Percentiles rank a stretch among this genome's conserved stretches.
Conservation (phyloP, 2,329 filamentous ascomycete genomes). For the Ophioceras dolichostomum region DNA sequence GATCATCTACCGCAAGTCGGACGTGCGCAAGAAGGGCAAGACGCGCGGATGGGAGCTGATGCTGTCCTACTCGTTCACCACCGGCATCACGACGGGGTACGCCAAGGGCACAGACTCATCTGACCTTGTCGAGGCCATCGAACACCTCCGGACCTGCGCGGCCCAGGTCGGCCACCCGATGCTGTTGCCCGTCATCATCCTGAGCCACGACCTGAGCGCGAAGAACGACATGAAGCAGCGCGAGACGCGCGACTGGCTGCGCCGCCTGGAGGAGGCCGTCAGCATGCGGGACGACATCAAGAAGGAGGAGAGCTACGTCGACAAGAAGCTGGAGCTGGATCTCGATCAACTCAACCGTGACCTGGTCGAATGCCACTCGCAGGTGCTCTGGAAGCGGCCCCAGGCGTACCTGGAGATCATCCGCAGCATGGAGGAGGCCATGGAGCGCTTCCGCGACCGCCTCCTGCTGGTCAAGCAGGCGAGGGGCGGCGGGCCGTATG, state of each 20-base stretch:
- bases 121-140: conserved; percentile 35
- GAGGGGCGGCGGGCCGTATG: conserved; percentile 12
- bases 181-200: conserved; percentile 44
- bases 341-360: conserved; percentile 49
- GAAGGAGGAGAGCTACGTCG: conserved; percentile 39
- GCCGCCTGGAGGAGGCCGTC: conserved; percentile 47
- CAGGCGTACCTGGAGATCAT: conserved; percentile 35
- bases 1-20: conserved; percentile 40
- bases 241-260: conserved; percentile 49
- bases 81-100: conserved; percentile 45
- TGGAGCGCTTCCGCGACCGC: conserved; percentile 7
- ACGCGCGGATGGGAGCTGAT: conserved; percentile 55
- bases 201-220: conserved; percentile 43
- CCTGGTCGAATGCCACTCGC: conserved; percentile 46
- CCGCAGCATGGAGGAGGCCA: conserved; percentile 7
- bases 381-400: conserved; percentile 25
- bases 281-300: conserved; percentile 48
- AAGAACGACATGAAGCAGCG: conserved; percentile 50
- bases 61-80: conserved; percentile 43
- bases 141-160: conserved; percentile 36
- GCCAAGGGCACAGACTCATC: conserved; percentile 48
- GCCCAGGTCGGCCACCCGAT: conserved; percentile 42
- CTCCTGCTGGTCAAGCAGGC: neutral
- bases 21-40: conserved; percentile 50
- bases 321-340: conserved; percentile 36